A percentile compares a stretch with the other conserved stretches of the same genome.
phyloP scores from a whole-genome alignment of 306 rosid species.

The Sicyos baderoa region DNA sequence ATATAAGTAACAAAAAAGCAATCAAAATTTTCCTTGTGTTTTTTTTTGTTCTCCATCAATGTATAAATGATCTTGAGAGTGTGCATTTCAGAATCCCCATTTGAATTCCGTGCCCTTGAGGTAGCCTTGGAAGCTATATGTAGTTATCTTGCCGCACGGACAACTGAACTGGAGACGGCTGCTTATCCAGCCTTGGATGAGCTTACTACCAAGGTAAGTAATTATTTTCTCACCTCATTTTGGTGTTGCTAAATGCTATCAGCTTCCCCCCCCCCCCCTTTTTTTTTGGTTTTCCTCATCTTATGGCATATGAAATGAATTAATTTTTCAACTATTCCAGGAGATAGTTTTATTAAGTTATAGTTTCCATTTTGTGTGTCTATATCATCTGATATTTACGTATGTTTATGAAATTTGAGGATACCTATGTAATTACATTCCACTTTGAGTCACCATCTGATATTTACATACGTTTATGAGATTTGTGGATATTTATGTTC shows the following conservation, averaged over 20 bases:
- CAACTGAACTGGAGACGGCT: conserved; percentile 77
- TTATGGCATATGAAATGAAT: not conserved
- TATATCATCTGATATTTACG: too few species aligned
- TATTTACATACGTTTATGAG: too few species aligned
- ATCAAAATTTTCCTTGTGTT: not conserved
- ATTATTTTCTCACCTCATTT: conserved; percentile 23
- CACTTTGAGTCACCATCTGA: too few species aligned
- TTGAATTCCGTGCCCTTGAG: conserved; percentile 90
- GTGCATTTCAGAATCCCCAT: conserved; percentile 74
- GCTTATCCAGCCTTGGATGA: conserved; percentile 96
- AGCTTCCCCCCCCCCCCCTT: too few species aligned
- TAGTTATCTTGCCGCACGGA: conserved; percentile 92
- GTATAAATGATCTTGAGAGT: conserved; percentile 32
- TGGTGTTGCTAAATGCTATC: not conserved
- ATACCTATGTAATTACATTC: too few species aligned
- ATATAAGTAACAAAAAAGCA: conserved; percentile 1
- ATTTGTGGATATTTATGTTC: too few species aligned
- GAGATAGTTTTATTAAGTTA: too few species aligned
- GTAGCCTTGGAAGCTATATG: conserved; percentile 95
- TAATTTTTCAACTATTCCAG: too few species aligned
- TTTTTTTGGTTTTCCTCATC: not conserved
- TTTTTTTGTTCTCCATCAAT: conserved; percentile 6
- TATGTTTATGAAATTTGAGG: too few species aligned
- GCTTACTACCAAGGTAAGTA: conserved; percentile 73
- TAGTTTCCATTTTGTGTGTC: too few species aligned